Conservation (phyloP, 768 basidiomycete genomes). For the Amylocystis lapponica region DNA sequence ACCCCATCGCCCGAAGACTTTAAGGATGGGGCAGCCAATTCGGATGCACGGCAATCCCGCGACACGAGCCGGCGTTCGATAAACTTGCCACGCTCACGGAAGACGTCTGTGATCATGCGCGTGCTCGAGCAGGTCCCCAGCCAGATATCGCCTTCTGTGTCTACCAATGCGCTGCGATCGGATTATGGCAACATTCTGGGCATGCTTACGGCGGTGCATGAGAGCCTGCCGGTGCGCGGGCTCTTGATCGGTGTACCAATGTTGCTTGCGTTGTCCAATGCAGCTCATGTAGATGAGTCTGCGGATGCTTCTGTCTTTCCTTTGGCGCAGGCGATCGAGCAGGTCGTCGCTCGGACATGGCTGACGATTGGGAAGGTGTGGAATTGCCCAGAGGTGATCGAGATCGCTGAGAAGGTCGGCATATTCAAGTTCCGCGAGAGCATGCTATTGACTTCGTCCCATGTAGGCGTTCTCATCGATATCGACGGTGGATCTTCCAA, state of each 20-base stretch:
- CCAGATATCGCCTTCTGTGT: conserved; percentile 34
- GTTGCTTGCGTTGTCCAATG: conserved; percentile 67
- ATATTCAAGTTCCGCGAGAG: background rate
- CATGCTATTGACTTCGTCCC: background rate
- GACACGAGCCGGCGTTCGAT: conserved; percentile 40
- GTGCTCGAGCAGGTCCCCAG: conserved; percentile 45
- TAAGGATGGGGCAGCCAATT: conserved; percentile 8
- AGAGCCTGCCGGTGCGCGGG: conserved; percentile 69
- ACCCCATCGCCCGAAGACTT: conserved; percentile 33
- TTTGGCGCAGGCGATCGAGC: conserved; percentile 51
- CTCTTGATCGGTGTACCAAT: conserved; percentile 79
- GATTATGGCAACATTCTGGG: conserved; percentile 72
- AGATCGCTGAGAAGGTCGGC: conserved; percentile 50
- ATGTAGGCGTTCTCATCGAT: conserved; percentile 10
- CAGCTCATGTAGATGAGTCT: conserved; percentile 37
- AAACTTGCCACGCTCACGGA: conserved; percentile 46
- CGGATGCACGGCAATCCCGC: conserved; percentile 24
- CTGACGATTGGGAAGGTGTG: conserved; percentile 63
- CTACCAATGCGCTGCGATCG: conserved; percentile 50
- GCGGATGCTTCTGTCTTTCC: conserved; percentile 30
- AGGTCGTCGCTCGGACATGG: conserved; percentile 63
- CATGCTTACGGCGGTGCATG: conserved; percentile 61
- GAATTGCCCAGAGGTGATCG: conserved; percentile 51
- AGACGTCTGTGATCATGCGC: conserved; percentile 47
- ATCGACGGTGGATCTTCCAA: conserved; percentile 14